Base-by-base conservation (phyloP, 1,284 basidiomycete species). In the Tilletiaria anomala region DNA sequence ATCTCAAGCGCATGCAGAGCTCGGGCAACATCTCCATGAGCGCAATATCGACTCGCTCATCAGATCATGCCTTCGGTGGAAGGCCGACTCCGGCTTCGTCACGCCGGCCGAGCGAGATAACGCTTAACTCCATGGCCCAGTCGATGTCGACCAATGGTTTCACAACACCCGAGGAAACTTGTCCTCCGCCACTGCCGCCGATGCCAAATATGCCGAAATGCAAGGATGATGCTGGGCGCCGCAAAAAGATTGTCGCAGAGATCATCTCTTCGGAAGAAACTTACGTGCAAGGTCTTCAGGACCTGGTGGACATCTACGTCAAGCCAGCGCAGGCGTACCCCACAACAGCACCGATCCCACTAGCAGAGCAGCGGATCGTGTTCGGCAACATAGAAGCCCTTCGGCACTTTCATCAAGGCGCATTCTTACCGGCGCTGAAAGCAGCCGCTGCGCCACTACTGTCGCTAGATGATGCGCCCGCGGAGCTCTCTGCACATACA, bases 231-330 rank as follows among this genome's bases (percentile, higher is more conserved):
- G 53, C 66, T 3, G 42, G 43, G 16, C 53, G 60, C 40, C 55
- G 69, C 4, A 50, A 55, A 35, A 50, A 50, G 3, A 58, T 70
- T 22, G 48, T 70, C 29, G 42, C 50, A n/a, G 69, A 70, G 56
- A 69, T 45, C 53, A 61, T 54, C 58, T 85, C 82, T 58, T 96
- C 91, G 33, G 91, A 99, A 69, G 76, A 84, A 49, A 89, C 89
- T 1, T 99, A 97, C 68, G 85, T 94, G 44, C 82, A 82, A 54
- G 83, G 85, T 11, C 70, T 99, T 17, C 79, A 83, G 62, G 91
- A 94, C 68, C 76, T 99, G 19, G 79, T 89, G 39, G 83, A 89
- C 45, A 93, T 97, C 48, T 99, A 97, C 65, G 83, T 97, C 69
- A 80, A 78, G 56, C 86, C 87, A 26, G 81, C 83, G 3, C 44